Percentiles rank a stretch among this genome's conserved stretches.
These are phyloP conservation scores for Xenoacremonium recifei DNA, from an alignment of 2,329 filamentous ascomycete genomes.

Conservation along the genomic window DNA sequence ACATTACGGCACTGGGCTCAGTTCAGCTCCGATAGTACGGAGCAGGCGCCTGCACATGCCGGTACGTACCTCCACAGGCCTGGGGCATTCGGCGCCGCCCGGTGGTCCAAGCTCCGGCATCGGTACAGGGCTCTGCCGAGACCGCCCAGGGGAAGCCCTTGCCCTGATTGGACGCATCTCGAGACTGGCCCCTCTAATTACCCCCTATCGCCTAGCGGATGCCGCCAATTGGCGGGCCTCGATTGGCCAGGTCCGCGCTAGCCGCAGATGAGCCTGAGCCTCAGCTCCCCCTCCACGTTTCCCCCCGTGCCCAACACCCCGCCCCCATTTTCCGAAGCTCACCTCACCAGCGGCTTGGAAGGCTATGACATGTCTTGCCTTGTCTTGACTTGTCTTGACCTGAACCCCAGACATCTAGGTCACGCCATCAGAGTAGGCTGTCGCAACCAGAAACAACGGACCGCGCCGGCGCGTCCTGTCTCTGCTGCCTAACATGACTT, in stretches of 20 bases:
- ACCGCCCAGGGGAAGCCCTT: too few species aligned
- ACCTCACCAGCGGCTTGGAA: constrained; percentile 3
- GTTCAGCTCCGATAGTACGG: too few species aligned
- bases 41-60: too few species aligned
- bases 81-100: too few species aligned
- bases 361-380: not conserved
- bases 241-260: too few species aligned
- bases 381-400: constrained; percentile 3
- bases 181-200: constrained; percentile 2
- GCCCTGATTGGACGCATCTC: too few species aligned
- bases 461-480: constrained; percentile 10
- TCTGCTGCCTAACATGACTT: constrained; percentile 18
- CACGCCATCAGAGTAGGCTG: not conserved
- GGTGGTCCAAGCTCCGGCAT: not conserved
- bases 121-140: constrained; percentile 3
- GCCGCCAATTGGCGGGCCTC: constrained; percentile 9
- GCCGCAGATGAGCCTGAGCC: too few species aligned
- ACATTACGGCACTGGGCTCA: too few species aligned
- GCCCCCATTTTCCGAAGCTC: constrained; percentile 16
- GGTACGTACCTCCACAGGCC: too few species aligned
- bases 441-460: constrained; percentile 6
- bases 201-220: not conserved
- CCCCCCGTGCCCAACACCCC: constrained; percentile 10
- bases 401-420: too few species aligned
- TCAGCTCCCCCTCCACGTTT: constrained; percentile 12